Base-by-base conservation (phyloP, 2,329 filamentous ascomycete species). In the Penicillium sp. region DNA sequence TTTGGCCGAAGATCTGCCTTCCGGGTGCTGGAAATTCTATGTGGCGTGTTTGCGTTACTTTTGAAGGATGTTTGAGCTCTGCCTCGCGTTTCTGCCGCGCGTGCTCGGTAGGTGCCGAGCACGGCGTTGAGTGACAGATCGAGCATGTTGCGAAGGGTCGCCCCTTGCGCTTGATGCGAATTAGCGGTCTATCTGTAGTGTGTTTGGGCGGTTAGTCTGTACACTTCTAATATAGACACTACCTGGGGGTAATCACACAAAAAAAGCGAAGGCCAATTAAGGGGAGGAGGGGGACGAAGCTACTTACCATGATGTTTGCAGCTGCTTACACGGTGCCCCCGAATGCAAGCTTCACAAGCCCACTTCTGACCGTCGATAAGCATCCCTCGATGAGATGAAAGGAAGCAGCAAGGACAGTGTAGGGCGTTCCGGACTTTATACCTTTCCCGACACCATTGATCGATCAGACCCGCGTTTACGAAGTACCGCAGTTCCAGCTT, bases 111-210 rank as follows among this genome's bases (percentile, higher is more conserved):
- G 92, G 90, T 69, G 89, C 90, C 79, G 95, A 95, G 76, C 93
- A 91, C 76, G 94, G 88, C 52, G 88, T 85, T 70, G 92, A 59
- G 31, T 68, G 89, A 77, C 93, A 97, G 75, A 96, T 90, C 61
- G 90, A 85, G 76, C 93, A 96, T 83, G 96, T 92, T 62, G 93
- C 95, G 61, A 96, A 91, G 47, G 93, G 93, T 58, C 93, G 89
- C 66, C 93, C 93, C 78, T 97, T 96, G 73, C 95, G 95, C 75
- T 95, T 94, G 78, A 96, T 95, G 73, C 95, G 90, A 68, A 90
- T 88, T 59, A 97, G 82, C 59, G 89, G 89, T 66, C 92, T 89
- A 75, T 96, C 92, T 95, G 9, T 6, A 12, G 18, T 4, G 36
- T 39, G 18, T 21, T 39, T 9, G 10, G 16, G 36, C 21, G 36